Percentiles rank a stretch among this genome's conserved stretches.
Conservation (phyloP, 2,329 filamentous ascomycete species). For the Aspergillus floridensis region DNA sequence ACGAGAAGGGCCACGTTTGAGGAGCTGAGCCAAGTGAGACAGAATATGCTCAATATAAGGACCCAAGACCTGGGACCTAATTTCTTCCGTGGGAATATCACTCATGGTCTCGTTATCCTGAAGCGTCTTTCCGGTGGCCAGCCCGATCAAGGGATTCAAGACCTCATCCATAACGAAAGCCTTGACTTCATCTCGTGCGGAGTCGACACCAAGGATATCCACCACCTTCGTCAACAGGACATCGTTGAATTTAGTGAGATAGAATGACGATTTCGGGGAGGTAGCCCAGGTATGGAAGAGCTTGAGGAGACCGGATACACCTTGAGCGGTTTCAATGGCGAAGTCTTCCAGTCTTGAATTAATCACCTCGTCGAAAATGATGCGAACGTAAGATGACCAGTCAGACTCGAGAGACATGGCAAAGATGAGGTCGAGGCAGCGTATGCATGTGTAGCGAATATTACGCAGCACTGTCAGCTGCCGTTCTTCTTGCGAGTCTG, state of each 20-base stretch:
- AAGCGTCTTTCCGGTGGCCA: constrained; percentile 55
- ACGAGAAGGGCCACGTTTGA: constrained; percentile 63
- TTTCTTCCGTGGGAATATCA: constrained; percentile 40
- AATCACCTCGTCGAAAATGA: constrained; percentile 72
- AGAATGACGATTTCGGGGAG: constrained; percentile 62
- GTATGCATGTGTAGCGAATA: constrained; percentile 63
- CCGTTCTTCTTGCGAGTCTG: constrained; percentile 30
- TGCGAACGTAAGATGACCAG: constrained; percentile 68
- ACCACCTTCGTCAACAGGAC: constrained; percentile 67
- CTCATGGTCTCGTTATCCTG: constrained; percentile 48
- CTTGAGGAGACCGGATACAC: constrained; percentile 76
- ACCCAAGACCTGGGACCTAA: constrained; percentile 37
- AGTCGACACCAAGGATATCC: constrained; percentile 67
- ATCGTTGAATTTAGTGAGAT: constrained; percentile 63
- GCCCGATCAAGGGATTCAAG: constrained; percentile 64
- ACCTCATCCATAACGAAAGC: constrained; percentile 73
- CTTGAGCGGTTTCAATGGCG: constrained; percentile 81
- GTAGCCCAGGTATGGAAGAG: constrained; percentile 79
- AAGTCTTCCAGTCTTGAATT: constrained; percentile 75
- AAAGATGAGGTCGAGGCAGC: constrained; percentile 78
- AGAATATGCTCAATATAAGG: constrained; percentile 68
- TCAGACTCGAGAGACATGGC: constrained; percentile 67
- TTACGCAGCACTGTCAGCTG: constrained; percentile 42
- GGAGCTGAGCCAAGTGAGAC: constrained; percentile 47
- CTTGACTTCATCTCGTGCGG: constrained; percentile 83